Percentiles rank a stretch among this genome's conserved stretches.
Conservation (phyloP, 352 stramenopile species). For the Phytophthora vignae region DNA sequence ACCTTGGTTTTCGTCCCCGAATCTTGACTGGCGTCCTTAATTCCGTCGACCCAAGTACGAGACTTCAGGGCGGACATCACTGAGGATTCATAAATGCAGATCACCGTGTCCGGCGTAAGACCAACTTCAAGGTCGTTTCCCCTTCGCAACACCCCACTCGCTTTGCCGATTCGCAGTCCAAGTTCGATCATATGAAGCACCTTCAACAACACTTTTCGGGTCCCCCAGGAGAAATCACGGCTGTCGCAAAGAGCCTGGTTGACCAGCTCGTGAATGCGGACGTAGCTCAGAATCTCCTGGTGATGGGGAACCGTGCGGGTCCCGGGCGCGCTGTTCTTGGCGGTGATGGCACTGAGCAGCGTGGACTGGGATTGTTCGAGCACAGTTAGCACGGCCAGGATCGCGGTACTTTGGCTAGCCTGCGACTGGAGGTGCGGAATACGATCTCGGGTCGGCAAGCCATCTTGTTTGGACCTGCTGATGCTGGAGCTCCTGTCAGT, state of each 20-base stretch:
- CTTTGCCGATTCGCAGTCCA: slow-evolving; percentile 53
- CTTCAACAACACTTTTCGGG: slow-evolving; percentile 49
- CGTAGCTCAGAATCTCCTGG: slow-evolving; percentile 41
- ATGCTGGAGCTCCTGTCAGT: not conserved
- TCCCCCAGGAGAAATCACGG: slow-evolving; percentile 47
- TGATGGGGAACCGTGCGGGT: slow-evolving; percentile 29
- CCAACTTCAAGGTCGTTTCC: not conserved
- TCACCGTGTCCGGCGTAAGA: slow-evolving; percentile 5
- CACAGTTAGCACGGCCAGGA: slow-evolving; percentile 45
- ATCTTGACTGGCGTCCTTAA: slow-evolving; percentile 57
- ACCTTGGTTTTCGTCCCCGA: slow-evolving; percentile 55
- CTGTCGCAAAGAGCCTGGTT: slow-evolving; percentile 41
- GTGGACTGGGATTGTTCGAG: slow-evolving; percentile 50
- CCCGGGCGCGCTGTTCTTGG: slow-evolving; percentile 14
- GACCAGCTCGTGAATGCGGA: slow-evolving; percentile 44
- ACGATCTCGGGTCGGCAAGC: slow-evolving; percentile 15
- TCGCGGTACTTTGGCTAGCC: slow-evolving; percentile 40
- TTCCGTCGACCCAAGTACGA: slow-evolving; percentile 46
- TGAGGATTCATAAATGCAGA: slow-evolving; percentile 37
- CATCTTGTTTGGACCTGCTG: not conserved
- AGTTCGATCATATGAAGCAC: slow-evolving; percentile 57
- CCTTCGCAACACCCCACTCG: slow-evolving; percentile 36
- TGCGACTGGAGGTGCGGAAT: slow-evolving; percentile 50
- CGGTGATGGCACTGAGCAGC: slow-evolving; percentile 32
- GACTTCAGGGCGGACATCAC: slow-evolving; percentile 27